These are phyloP conservation scores for Didymella exigua DNA, from an alignment of 2,329 filamentous ascomycete genomes.

Conservation along the genomic window DNA sequence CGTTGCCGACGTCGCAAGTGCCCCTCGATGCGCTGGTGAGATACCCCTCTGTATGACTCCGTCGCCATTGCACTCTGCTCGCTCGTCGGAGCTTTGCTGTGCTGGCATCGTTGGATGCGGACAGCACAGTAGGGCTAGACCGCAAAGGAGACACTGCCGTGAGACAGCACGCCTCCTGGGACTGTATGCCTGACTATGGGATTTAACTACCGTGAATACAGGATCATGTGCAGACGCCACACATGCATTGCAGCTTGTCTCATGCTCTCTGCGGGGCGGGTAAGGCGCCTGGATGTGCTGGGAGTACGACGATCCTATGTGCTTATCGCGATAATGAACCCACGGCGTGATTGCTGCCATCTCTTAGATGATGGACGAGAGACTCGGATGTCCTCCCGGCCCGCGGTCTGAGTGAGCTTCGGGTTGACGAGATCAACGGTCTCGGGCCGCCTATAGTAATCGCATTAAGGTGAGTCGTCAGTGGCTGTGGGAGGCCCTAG, in stretches of 20 bases:
- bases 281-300: slow-evolving; percentile 7
- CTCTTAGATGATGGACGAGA: too few relatives aligned
- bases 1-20: too few relatives aligned
- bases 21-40: slow-evolving; percentile 1
- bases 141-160: too few relatives aligned
- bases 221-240: slow-evolving; percentile 13
- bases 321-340: too few relatives aligned
- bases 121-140: not conserved
- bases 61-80: slow-evolving; percentile 1
- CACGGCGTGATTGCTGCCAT: too few relatives aligned
- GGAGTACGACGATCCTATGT: too few relatives aligned
- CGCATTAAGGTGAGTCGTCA: not conserved
- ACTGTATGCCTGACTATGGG: not conserved
- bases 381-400: too few relatives aligned
- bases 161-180: not conserved
- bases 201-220: not conserved
- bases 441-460: not conserved
- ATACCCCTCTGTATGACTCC: not conserved
- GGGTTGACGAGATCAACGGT: not conserved
- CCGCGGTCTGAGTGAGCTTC: not conserved
- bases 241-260: slow-evolving; percentile 3
- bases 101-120: not conserved
- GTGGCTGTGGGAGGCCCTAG: not conserved
- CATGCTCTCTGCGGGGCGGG: not conserved
- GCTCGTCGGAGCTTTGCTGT: not conserved